These are phyloP conservation scores for Rhizoclosmatium sp. DNA, from an alignment of 192 early-diverging fungal genomes.

Conservation along the genomic window DNA sequence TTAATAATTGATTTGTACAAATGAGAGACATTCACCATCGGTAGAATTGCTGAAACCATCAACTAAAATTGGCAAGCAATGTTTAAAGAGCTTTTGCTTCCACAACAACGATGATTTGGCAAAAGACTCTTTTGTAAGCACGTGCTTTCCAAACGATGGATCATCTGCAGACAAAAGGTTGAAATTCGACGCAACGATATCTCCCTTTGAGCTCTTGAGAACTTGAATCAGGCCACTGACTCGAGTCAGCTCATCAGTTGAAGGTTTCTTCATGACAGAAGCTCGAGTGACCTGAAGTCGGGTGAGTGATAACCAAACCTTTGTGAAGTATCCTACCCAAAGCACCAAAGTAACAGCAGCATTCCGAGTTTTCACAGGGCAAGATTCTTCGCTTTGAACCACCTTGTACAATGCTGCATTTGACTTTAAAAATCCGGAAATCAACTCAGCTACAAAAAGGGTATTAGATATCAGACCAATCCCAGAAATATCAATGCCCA, in stretches of 20 bases:
- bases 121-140: constrained; percentile 73
- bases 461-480: not conserved
- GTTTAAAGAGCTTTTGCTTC: constrained; percentile 87
- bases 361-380: not conserved
- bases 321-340: constrained; percentile 9
- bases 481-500: not conserved
- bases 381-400: not conserved
- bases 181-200: constrained; percentile 20
- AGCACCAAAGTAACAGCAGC: not conserved
- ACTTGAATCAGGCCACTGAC: constrained; percentile 19
- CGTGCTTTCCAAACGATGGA: constrained; percentile 38
- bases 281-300: constrained; percentile 17
- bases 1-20: not conserved
- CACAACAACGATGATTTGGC: constrained; percentile 74
- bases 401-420: constrained; percentile 16
- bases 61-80: constrained; percentile 64
- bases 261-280: constrained; percentile 19
- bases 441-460: not conserved
- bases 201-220: not conserved
- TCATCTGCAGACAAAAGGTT: constrained; percentile 27
- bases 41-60: constrained; percentile 32
- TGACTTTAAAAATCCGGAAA: not conserved
- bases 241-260: constrained; percentile 3
- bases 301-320: not conserved
- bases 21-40: not conserved